These are phyloP conservation scores for Yarrowia sp. DNA, from an alignment of 805 yeast species.

Conservation along the genomic window DNA sequence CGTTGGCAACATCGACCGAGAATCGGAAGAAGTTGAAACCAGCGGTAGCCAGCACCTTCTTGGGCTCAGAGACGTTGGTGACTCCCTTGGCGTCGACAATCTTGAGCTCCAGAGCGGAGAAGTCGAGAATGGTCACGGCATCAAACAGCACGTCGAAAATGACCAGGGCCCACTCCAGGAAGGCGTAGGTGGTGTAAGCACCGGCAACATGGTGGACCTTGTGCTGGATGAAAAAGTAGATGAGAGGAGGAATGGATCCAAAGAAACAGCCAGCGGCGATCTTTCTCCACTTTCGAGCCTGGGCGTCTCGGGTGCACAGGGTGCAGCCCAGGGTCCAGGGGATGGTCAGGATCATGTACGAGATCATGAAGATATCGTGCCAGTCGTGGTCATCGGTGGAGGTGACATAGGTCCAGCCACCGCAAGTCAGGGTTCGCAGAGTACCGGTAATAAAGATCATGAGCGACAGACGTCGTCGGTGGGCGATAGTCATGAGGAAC, in stretches of 20 bases:
- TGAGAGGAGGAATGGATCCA: slow-evolving; percentile 69
- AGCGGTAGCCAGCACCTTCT: slow-evolving; percentile 30
- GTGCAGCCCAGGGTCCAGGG: slow-evolving; percentile 83
- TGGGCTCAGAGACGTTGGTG: slow-evolving; percentile 24
- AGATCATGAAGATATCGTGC: slow-evolving; percentile 94
- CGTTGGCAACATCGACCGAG: slow-evolving; percentile 48
- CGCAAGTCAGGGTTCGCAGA: slow-evolving; percentile 89
- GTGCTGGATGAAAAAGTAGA: slow-evolving; percentile 89
- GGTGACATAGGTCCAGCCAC: slow-evolving; percentile 98
- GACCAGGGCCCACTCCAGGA: slow-evolving; percentile 90
- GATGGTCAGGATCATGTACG: slow-evolving; percentile 79
- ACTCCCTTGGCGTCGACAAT: slow-evolving; percentile 35
- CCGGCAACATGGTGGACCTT: slow-evolving; percentile 84
- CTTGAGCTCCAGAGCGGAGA: slow-evolving; percentile 55
- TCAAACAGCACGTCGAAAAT: slow-evolving; percentile 83
- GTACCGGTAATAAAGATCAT: slow-evolving; percentile 55
- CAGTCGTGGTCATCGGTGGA: slow-evolving; percentile 95
- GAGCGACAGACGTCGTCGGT: slow-evolving; percentile 41
- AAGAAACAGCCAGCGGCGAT: slow-evolving; percentile 64
- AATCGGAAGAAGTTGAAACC: slow-evolving; percentile 38
- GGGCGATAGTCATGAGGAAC: slow-evolving; percentile 43
- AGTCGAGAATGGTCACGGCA: slow-evolving; percentile 71
- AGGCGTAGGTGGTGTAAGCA: slow-evolving; percentile 94
- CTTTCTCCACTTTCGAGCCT: slow-evolving; percentile 49
- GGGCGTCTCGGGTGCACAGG: slow-evolving; percentile 48